phyloP scores from a whole-genome alignment of 2,329 filamentous ascomycete genomes.

The Metarhizium guizhouense region DNA sequence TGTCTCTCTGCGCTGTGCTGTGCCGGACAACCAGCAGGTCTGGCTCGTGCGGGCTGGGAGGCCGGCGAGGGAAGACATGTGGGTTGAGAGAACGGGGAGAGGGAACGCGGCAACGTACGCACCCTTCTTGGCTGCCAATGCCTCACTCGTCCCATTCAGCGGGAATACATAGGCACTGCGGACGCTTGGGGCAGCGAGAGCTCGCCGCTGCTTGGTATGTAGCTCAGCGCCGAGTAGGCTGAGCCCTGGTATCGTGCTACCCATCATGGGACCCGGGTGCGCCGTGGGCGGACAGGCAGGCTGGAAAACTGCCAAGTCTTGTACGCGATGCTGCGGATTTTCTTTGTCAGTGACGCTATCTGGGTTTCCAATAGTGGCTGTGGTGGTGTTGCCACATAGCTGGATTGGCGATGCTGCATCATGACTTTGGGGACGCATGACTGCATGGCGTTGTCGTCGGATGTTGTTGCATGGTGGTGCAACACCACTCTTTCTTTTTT shows the following conservation, averaged over 20 bases:
- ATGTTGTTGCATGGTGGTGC: no score
- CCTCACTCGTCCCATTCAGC: neutral
- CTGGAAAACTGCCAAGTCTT: neutral
- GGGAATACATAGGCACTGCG: neutral
- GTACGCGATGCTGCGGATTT: neutral
- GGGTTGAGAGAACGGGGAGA: neutral
- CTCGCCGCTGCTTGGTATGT: constrained; percentile 2
- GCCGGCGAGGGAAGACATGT: no score
- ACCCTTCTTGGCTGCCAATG: neutral
- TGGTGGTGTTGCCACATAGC: neutral
- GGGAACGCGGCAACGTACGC: neutral
- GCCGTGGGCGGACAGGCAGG: neutral
- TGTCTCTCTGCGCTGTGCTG: no score
- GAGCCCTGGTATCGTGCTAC: constrained; percentile 3
- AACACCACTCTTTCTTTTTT: no score
- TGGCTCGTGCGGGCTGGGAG: neutral
- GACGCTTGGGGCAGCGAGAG: neutral
- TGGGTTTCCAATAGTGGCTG: neutral
- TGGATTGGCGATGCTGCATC: neutral
- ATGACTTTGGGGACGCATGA: neutral
- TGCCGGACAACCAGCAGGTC: no score
- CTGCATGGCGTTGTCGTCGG: no score
- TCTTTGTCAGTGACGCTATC: neutral
- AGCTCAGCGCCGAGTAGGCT: neutral
- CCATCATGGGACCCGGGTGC: neutral